Percentiles rank a stretch among this genome's conserved stretches.
Evolutionary conservation across 371 early-diverging fungal species (phyloP).

Genomic region (Haplosporangium sp.): DNA sequence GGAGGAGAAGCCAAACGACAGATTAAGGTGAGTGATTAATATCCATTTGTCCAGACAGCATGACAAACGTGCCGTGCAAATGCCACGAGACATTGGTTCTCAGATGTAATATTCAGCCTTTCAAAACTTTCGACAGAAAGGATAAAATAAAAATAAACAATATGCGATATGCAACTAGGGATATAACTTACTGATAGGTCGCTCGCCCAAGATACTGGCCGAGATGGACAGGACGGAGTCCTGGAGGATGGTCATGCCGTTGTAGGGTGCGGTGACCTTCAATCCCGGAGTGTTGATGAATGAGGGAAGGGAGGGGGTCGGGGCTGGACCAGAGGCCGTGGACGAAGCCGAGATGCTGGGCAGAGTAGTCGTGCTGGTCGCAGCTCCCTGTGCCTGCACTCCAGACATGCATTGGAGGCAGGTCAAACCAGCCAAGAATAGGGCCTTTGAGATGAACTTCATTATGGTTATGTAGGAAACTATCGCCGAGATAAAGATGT

Average conservation of each 20-base stretch:
- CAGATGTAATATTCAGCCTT: no score
- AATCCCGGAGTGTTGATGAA: slow-evolving; percentile 44
- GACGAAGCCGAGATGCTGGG: neutral
- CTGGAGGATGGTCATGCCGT: slow-evolving; percentile 26
- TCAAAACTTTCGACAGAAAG: no score
- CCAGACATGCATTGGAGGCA: slow-evolving; percentile 22
- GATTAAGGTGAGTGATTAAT: no score
- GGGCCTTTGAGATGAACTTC: slow-evolving; percentile 22
- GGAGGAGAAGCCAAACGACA: neutral
- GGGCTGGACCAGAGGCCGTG: slow-evolving; percentile 7
- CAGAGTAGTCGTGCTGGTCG: neutral
- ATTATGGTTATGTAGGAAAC: slow-evolving; percentile 1
- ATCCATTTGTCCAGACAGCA: no score
- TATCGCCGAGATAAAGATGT: no score
- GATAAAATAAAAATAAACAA: neutral
- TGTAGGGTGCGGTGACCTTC: slow-evolving; percentile 14
- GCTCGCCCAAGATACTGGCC: slow-evolving; percentile 4
- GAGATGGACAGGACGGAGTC: slow-evolving; percentile 29
- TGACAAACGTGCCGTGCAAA: neutral
- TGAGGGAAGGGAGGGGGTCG: slow-evolving; percentile 8
- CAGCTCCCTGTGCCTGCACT: slow-evolving; percentile 16
- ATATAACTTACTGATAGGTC: slow-evolving; percentile 21
- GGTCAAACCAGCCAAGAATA: slow-evolving; percentile 18
- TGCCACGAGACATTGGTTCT: neutral
- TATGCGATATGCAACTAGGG: no score